Evolutionary conservation across 2,329 filamentous ascomycete species (phyloP).

Genomic region (Nigrospora osmanthi): DNA sequence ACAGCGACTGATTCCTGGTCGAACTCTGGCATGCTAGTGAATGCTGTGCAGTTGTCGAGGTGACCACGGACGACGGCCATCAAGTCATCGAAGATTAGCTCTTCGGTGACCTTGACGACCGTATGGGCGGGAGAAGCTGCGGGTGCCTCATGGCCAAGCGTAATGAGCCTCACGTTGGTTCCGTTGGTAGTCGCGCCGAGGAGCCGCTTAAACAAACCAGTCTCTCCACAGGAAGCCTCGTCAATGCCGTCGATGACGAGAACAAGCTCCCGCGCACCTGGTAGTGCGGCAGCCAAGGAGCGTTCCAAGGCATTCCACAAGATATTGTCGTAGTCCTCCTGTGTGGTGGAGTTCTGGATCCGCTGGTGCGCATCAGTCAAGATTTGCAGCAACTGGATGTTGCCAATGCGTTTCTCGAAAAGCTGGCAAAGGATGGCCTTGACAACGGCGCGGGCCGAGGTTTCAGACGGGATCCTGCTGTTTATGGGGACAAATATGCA

Average conservation of each 20-base stretch:
- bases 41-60: conserved; percentile 15
- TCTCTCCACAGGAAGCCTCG: conserved; percentile 22
- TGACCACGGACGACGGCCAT: conserved; percentile 20
- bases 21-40: conserved; percentile 16
- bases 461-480: conserved; percentile 20
- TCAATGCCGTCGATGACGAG: conserved; percentile 29
- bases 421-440: conserved; percentile 27
- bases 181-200: conserved; percentile 12
- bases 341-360: conserved; percentile 11
- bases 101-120: conserved; percentile 17
- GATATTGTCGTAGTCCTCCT: conserved; percentile 23
- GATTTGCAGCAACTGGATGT: conserved; percentile 25
- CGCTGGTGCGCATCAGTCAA: conserved; percentile 21
- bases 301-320: conserved; percentile 24
- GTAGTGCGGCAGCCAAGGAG: conserved; percentile 17
- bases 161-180: conserved; percentile 19
- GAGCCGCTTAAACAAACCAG: conserved; percentile 18
- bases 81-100: conserved; percentile 27
- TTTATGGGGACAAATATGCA: conserved; percentile 23
- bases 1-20: conserved; percentile 23
- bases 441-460: conserved; percentile 20
- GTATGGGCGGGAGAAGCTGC: conserved; percentile 7
- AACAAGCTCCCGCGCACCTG: conserved; percentile 23
- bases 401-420: conserved; percentile 28
- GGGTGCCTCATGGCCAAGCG: conserved; percentile 15